Evolutionary conservation across 176 grass and related monocot genomes (phyloP).

Genomic region (Elaeis guineensis): DNA sequence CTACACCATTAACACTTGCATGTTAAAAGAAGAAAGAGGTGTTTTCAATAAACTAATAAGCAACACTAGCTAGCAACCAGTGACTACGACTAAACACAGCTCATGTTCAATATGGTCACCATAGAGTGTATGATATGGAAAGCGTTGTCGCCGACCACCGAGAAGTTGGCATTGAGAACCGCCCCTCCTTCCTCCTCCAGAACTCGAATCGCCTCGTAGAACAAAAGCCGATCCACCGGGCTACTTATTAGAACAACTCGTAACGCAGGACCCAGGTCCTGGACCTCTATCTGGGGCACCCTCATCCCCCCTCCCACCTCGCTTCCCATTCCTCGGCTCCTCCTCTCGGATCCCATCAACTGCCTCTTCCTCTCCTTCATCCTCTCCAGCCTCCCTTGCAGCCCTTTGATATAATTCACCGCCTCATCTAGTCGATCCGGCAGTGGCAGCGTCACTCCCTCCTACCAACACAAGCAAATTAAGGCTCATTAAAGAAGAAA

Average conservation of each 20-base stretch:
- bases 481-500: neutral
- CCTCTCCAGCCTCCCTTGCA: neutral
- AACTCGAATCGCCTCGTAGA: neutral
- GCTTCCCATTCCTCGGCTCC: neutral
- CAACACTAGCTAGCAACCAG: no score
- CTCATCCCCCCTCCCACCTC: neutral
- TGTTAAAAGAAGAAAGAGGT: no score
- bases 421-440: neutral
- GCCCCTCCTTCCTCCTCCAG: neutral
- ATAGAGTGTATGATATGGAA: neutral
- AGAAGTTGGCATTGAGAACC: neutral
- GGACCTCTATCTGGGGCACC: neutral
- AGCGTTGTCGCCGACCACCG: neutral
- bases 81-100: no score
- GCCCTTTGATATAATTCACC: neutral
- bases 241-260: neutral
- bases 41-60: no score
- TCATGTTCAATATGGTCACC: neutral
- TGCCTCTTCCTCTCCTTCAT: conserved; percentile 1
- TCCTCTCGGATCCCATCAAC: neutral
- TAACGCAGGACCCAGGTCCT: neutral
- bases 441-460: neutral
- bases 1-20: no score
- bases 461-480: neutral
- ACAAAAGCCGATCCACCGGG: neutral